phyloP scores from a whole-genome alignment of 352 stramenopile genomes.

The Globisporangium viniferum region DNA sequence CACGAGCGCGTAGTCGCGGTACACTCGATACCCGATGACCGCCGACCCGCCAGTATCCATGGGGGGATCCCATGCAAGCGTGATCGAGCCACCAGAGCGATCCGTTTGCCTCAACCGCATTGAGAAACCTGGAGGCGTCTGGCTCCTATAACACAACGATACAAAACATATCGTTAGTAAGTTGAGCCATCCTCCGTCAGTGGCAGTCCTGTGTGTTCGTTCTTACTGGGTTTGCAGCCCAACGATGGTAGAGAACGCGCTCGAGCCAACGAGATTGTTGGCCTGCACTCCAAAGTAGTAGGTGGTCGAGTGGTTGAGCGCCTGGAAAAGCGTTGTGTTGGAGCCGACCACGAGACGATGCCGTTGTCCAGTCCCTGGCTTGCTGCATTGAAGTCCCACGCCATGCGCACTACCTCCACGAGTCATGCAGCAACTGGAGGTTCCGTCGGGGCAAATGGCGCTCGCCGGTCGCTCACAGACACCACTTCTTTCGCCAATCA shows the following conservation, averaged over 20 bases:
- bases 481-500: conserved; percentile 1
- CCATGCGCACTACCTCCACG: conserved; percentile 15
- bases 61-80: conserved; percentile 40
- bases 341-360: conserved; percentile 26
- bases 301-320: conserved; percentile 39
- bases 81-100: conserved; percentile 40
- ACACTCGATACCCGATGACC: conserved; percentile 54
- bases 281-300: conserved; percentile 59
- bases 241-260: conserved; percentile 25
- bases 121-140: conserved; percentile 36
- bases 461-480: conserved; percentile 21
- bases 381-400: conserved; percentile 25
- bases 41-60: conserved; percentile 30
- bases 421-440: conserved; percentile 41
- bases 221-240: conserved; percentile 39
- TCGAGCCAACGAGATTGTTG: conserved; percentile 36
- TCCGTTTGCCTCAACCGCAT: conserved; percentile 21
- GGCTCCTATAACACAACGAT: conserved; percentile 19
- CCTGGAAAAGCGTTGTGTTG: conserved; percentile 37
- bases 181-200: neutral
- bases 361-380: neutral
- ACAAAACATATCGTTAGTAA: neutral
- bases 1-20: conserved; percentile 50
- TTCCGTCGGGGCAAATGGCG: conserved; percentile 33
- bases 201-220: neutral